Conservation (phyloP, 257 asterid species). For the Sherardia arvensis region DNA sequence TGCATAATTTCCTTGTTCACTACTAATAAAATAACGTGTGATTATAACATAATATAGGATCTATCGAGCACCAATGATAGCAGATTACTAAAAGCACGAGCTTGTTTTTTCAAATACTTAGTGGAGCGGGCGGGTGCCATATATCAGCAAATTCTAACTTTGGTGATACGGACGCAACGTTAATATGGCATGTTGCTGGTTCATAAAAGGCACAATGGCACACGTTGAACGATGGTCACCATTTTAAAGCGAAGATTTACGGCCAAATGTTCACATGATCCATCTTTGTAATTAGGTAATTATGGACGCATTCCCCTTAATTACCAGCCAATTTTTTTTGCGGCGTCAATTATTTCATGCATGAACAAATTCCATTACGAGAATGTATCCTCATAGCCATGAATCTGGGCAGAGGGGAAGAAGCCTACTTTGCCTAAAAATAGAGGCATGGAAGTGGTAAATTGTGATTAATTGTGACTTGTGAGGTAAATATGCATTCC, state of each 20-base stretch:
- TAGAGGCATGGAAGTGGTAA: no score
- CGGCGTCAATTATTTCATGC: neutral
- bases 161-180: neutral
- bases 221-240: neutral
- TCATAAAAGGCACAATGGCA: neutral
- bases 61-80: no score
- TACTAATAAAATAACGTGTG: no score
- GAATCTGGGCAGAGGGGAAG: neutral
- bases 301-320: neutral
- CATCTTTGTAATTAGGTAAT: conserved; percentile 6
- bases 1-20: no score
- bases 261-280: conserved; percentile 9
- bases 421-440: neutral
- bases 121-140: no score
- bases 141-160: neutral
- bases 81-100: no score
- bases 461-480: no score
- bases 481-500: no score
- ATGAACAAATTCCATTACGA: neutral
- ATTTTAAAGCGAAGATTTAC: neutral
- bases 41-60: no score
- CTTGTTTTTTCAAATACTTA: no score
- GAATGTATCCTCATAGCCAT: neutral
- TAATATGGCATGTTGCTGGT: conserved; percentile 3
- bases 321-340: neutral